A percentile compares a stretch with the other conserved stretches of the same genome.
These are phyloP conservation scores for Penicillium sp. DNA, from an alignment of 2,329 filamentous ascomycete species.

Conservation along the genomic window DNA sequence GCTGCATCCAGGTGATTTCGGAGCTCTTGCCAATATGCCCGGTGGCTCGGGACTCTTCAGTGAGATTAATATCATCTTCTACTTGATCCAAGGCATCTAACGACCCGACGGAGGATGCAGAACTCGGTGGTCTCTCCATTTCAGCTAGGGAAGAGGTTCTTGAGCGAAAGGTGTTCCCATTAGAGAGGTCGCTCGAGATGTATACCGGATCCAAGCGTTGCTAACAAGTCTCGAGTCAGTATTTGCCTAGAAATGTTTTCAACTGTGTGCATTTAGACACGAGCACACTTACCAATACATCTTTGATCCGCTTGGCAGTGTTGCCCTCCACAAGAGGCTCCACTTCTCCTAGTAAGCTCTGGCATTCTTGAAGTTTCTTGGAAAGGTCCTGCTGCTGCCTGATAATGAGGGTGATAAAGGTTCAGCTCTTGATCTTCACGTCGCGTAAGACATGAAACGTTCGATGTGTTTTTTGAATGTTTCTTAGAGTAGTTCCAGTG, in stretches of 20 bases:
- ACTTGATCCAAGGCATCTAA: conserved; percentile 20
- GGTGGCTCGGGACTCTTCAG: conserved; percentile 17
- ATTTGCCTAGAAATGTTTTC: not conserved
- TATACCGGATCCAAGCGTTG: conserved; percentile 6
- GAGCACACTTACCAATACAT: conserved; percentile 14
- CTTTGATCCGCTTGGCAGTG: conserved; percentile 11
- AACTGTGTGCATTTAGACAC: not conserved
- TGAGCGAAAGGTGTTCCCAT: not conserved
- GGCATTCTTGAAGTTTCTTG: conserved; percentile 14
- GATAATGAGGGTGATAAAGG: not conserved
- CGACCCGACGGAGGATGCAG: conserved; percentile 20
- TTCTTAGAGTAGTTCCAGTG: not conserved
- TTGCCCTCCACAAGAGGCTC: conserved; percentile 2
- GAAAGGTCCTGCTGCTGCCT: conserved; percentile 17
- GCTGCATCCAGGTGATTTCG: conserved; percentile 24
- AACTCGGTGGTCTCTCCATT: conserved; percentile 7
- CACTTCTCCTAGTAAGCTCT: conserved; percentile 15
- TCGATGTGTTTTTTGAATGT: not conserved
- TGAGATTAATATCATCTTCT: conserved; percentile 20
- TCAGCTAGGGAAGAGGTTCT: not conserved
- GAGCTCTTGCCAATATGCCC: conserved; percentile 27
- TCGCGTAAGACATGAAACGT: not conserved
- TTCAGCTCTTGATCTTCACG: conserved; percentile 5
- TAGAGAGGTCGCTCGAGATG: not conserved
- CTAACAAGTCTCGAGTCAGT: not conserved